phyloP scores from a whole-genome alignment of 257 asterid species.

The Nicotiana benthamiana region DNA sequence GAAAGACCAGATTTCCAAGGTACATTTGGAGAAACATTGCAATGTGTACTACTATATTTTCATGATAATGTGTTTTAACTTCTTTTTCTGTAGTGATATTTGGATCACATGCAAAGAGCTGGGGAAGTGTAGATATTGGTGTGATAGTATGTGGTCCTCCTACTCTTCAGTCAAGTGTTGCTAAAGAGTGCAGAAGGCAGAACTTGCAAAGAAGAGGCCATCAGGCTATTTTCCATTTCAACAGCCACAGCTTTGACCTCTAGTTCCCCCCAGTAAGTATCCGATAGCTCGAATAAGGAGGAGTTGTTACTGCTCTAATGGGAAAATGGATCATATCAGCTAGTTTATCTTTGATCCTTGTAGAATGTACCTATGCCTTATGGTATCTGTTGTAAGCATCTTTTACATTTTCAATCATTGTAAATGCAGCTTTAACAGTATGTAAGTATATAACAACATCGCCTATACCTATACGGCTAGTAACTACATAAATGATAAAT shows the following conservation, averaged over 20 bases:
- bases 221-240: conserved; percentile 65
- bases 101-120: conserved; percentile 32
- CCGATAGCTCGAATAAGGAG: not conserved
- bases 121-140: conserved; percentile 74
- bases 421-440: not conserved
- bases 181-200: conserved; percentile 53
- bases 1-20: conserved; percentile 72
- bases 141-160: conserved; percentile 79
- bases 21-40: conserved; percentile 8
- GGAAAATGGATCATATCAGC: not conserved
- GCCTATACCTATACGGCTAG: not conserved
- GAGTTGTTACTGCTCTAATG: not conserved
- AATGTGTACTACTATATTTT: not conserved
- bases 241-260: conserved; percentile 88
- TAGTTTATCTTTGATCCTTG: not conserved
- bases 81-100: conserved; percentile 42
- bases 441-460: not conserved
- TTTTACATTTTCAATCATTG: not conserved
- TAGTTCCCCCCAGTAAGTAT: conserved; percentile 9
- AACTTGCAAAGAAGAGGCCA: conserved; percentile 39
- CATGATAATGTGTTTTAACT: not conserved
- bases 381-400: not conserved
- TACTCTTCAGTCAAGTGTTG: conserved; percentile 58
- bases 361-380: not conserved
- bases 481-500: no score